Conservation (phyloP, 371 early-diverging fungal species). For the Lichtheimia ramosa region DNA sequence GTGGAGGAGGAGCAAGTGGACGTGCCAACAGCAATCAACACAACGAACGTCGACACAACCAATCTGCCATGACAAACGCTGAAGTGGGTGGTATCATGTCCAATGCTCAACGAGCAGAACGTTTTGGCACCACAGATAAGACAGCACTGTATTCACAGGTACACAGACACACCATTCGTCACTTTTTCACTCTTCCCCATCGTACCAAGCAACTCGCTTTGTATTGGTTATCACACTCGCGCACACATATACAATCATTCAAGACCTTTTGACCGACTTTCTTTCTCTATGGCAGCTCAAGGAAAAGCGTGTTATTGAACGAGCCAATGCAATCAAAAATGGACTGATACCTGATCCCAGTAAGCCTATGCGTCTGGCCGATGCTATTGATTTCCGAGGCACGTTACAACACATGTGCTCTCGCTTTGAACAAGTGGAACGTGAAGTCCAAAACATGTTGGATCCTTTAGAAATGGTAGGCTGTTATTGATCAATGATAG, state of each 20-base stretch:
- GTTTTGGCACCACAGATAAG: slow-evolving; percentile 31
- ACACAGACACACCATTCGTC: background rate
- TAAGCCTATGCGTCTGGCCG: slow-evolving; percentile 51
- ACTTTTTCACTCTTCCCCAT: background rate
- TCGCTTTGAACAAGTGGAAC: slow-evolving; percentile 84
- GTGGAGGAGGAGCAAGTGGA: background rate
- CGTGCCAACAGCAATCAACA: background rate
- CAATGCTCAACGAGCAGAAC: slow-evolving; percentile 25
- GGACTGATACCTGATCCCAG: slow-evolving; percentile 66
- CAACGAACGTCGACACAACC: background rate
- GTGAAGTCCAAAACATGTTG: slow-evolving; percentile 75
- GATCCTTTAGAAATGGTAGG: slow-evolving; percentile 73
- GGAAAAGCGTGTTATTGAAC: slow-evolving; percentile 40
- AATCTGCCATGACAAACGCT: background rate
- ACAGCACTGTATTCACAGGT: slow-evolving; percentile 25
- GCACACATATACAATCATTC: too few relatives aligned
- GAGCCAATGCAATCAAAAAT: slow-evolving; percentile 42
- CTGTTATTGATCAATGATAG: background rate
- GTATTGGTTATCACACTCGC: background rate
- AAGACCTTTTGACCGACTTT: too few relatives aligned
- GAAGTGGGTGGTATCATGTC: slow-evolving; percentile 4
- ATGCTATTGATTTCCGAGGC: slow-evolving; percentile 75
- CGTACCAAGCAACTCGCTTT: background rate
- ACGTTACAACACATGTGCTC: slow-evolving; percentile 91
- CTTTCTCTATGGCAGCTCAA: slow-evolving; percentile 32